Percentiles rank a stretch among this genome's conserved stretches.
These are phyloP conservation scores for Patellifolia procumbens DNA, from an alignment of 179 eudicot genomes.

Conservation along the genomic window DNA sequence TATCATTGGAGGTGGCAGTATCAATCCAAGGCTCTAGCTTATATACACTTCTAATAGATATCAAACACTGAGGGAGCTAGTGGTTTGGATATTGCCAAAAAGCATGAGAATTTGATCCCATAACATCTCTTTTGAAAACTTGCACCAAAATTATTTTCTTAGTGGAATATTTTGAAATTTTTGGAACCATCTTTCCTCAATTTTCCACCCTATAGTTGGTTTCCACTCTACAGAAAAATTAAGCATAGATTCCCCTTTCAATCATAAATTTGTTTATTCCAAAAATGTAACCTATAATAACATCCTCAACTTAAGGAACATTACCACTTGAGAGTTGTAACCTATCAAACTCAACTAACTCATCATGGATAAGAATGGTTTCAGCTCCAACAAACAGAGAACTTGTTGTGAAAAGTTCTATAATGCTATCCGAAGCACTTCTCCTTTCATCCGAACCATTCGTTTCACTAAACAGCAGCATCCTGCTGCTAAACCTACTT, in stretches of 20 bases:
- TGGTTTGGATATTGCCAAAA: neutral
- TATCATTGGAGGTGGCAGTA: neutral
- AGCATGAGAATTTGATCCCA: slow-evolving; percentile 39
- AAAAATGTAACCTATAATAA: neutral
- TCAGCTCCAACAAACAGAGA: neutral
- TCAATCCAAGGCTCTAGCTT: neutral
- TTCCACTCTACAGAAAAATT: slow-evolving; percentile 14
- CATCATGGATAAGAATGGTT: slow-evolving; percentile 2
- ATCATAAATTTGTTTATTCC: slow-evolving; percentile 4
- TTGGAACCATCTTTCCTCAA: slow-evolving; percentile 15
- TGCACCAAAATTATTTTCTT: slow-evolving; percentile 25
- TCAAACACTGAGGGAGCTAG: neutral
- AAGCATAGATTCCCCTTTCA: slow-evolving; percentile 30
- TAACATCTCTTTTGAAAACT: slow-evolving; percentile 37
- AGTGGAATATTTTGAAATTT: slow-evolving; percentile 21
- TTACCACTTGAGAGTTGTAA: neutral
- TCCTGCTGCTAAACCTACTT: neutral
- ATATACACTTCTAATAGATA: neutral
- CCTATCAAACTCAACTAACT: neutral
- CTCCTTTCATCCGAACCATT: slow-evolving; percentile 14
- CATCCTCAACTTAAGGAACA: slow-evolving; percentile 1
- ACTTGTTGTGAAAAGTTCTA: slow-evolving; percentile 11
- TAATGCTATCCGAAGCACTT: neutral
- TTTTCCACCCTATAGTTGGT: slow-evolving; percentile 31
- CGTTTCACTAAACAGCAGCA: slow-evolving; percentile 14